Evolutionary conservation across 2,329 filamentous ascomycete species (phyloP).

Genomic region (Orbilia ellipsospora): DNA sequence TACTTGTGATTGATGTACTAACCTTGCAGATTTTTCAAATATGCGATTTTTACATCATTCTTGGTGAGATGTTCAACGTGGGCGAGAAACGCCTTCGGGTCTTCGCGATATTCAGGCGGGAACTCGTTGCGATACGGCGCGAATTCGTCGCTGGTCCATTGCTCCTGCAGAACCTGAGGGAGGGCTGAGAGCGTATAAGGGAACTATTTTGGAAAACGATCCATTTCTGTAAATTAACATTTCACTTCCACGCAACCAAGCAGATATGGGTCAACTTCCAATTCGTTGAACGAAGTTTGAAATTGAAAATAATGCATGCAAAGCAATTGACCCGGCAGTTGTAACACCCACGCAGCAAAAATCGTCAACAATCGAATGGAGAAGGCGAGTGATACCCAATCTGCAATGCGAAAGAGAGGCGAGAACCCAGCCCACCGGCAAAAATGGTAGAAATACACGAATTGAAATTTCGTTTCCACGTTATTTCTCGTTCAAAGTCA

Average conservation of each 20-base stretch:
- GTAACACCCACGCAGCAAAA: neutral
- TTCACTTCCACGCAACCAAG: too few relatives aligned
- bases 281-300: neutral
- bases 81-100: slow-evolving; percentile 70
- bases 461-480: slow-evolving; percentile 36
- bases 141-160: slow-evolving; percentile 76
- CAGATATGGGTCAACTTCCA: slow-evolving; percentile 11
- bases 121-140: slow-evolving; percentile 76
- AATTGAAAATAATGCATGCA: neutral
- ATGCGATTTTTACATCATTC: slow-evolving; percentile 78
- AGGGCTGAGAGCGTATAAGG: slow-evolving; percentile 78
- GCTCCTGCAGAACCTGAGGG: slow-evolving; percentile 71
- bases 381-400: neutral
- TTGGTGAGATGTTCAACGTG: slow-evolving; percentile 78
- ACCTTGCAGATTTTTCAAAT: slow-evolving; percentile 80
- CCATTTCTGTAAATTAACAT: too few relatives aligned
- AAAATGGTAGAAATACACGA: slow-evolving; percentile 18
- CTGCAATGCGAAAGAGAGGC: neutral
- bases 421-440: neutral
- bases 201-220: slow-evolving; percentile 68
- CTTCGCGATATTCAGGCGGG: slow-evolving; percentile 71
- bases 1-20: neutral
- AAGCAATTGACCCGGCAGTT: slow-evolving; percentile 38
- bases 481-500: slow-evolving; percentile 6
- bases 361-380: neutral